Conservation (phyloP, 2,329 filamentous ascomycete species). For the Microcyclospora pomicola region DNA sequence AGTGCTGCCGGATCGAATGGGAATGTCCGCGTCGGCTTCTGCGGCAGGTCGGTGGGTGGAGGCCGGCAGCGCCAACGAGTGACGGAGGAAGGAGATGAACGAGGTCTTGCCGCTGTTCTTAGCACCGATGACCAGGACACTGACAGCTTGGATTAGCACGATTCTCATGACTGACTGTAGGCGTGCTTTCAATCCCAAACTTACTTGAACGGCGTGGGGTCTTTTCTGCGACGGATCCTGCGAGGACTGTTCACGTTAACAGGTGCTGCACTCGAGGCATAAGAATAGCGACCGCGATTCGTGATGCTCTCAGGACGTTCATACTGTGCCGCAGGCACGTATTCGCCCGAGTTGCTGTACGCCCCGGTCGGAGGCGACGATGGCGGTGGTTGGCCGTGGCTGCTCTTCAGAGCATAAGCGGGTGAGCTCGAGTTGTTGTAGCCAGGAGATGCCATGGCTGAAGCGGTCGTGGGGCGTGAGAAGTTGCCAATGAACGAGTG, state of each 20-base stretch:
- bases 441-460: conserved; percentile 7
- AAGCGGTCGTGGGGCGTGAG: conserved; percentile 14
- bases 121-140: conserved; percentile 80
- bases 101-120: conserved; percentile 86
- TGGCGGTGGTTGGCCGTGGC: conserved; percentile 9
- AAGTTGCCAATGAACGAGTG: conserved; percentile 16
- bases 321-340: conserved; percentile 49
- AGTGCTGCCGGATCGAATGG: conserved; percentile 16
- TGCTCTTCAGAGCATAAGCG: conserved; percentile 13
- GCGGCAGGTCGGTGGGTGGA: conserved; percentile 43
- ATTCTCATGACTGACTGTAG: neutral
- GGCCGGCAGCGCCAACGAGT: conserved; percentile 61
- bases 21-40: conserved; percentile 1
- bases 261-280: conserved; percentile 79
- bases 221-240: conserved; percentile 83
- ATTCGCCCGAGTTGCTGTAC: conserved; percentile 34
- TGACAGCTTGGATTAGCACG: conserved; percentile 25
- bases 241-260: conserved; percentile 89
- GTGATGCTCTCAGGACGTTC: conserved; percentile 81
- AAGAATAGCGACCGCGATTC: conserved; percentile 89
- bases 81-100: conserved; percentile 89
- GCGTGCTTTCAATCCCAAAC: conserved; percentile 25
- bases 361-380: conserved; percentile 9
- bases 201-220: conserved; percentile 97
- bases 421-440: conserved; percentile 13